phyloP scores from a whole-genome alignment of 2,329 filamentous ascomycete genomes.

The Sporothrix mexicana region DNA sequence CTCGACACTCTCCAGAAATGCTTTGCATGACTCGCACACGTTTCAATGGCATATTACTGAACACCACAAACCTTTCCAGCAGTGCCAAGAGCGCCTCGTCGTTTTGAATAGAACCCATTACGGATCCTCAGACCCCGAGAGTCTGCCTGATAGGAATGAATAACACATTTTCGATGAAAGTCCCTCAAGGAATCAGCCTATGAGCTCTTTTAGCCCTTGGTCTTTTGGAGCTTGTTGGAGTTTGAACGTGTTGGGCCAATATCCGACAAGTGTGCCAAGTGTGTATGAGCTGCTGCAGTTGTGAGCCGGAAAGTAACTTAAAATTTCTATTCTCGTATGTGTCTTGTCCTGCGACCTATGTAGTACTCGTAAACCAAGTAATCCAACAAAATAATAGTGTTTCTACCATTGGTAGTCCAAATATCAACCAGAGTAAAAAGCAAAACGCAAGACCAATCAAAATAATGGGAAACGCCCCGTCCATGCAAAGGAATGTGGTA shows the following conservation, averaged over 20 bases:
- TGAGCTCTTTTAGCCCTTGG: background rate
- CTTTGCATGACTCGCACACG: background rate
- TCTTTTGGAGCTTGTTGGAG: background rate
- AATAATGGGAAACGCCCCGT: conserved; percentile 31
- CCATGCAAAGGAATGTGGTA: conserved; percentile 38
- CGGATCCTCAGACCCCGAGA: background rate
- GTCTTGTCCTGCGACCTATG: conserved; percentile 22
- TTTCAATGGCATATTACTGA: background rate
- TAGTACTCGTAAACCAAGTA: conserved; percentile 18
- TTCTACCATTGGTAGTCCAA: background rate
- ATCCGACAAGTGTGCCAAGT: background rate
- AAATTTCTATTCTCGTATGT: conserved; percentile 5
- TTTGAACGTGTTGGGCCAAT: background rate
- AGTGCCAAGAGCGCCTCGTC: background rate
- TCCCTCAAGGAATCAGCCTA: background rate
- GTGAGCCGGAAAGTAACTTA: background rate
- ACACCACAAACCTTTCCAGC: background rate
- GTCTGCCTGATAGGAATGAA: background rate
- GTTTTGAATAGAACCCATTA: background rate
- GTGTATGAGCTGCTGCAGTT: background rate
- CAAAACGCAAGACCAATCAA: conserved; percentile 16
- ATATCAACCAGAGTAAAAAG: background rate
- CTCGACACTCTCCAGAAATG: background rate
- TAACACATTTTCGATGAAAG: background rate
- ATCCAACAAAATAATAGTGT: background rate